These are phyloP conservation scores for Acanthamoeba royreba DNA, from an alignment of 208 protist genomes.

Conservation along the genomic window DNA sequence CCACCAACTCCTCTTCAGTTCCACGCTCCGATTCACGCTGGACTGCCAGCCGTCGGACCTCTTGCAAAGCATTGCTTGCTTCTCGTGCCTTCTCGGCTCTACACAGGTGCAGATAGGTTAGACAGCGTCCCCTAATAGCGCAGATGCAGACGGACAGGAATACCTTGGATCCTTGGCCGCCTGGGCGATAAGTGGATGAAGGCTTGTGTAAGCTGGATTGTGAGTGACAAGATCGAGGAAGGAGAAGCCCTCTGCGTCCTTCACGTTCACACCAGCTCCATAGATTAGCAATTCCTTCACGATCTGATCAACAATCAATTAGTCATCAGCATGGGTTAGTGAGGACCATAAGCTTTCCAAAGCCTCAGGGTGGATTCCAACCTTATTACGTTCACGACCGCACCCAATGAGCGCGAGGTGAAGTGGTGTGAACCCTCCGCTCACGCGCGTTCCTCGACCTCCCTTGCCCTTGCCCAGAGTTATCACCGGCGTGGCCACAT, in stretches of 20 bases:
- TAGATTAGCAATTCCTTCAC: background rate
- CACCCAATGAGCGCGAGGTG: background rate
- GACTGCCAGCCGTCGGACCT: background rate
- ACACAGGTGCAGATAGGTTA: background rate
- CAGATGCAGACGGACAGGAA: too few species aligned
- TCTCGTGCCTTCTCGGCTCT: background rate
- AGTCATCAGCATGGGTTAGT: background rate
- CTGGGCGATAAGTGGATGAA: background rate
- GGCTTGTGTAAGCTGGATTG: background rate
- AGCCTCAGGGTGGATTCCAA: too few species aligned
- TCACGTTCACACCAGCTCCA: background rate
- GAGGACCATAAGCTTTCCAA: too few species aligned
- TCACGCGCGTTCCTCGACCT: background rate
- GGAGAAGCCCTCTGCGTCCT: background rate
- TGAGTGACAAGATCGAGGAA: background rate
- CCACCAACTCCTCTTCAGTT: background rate
- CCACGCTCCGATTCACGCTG: background rate
- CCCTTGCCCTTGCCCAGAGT: background rate
- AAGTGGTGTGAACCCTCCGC: background rate
- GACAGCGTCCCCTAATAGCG: too few species aligned
- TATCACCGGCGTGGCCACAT: background rate
- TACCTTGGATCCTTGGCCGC: background rate
- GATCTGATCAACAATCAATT: background rate
- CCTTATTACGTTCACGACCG: background rate
- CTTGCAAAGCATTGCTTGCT: background rate